A percentile compares a stretch with the other conserved stretches of the same genome.
phyloP scores from a whole-genome alignment of 148 eudicot genomes.

The Heliamphora exappendiculata region DNA sequence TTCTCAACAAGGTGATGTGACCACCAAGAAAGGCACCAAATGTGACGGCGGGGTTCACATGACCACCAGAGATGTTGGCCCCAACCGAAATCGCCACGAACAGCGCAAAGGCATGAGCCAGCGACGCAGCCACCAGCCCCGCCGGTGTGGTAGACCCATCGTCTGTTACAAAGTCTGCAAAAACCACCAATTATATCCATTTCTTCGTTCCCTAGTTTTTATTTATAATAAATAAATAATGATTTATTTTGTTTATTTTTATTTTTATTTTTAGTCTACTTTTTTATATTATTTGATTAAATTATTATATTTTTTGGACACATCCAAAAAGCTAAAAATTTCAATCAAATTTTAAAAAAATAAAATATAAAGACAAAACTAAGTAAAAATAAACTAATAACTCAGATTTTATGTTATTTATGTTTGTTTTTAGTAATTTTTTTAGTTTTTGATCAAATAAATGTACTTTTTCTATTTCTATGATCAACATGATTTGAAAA shows the following conservation, averaged over 20 bases:
- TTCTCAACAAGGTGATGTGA: conserved; percentile 43
- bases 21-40: conserved; percentile 78
- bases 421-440: too few relatives aligned
- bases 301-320: too few relatives aligned
- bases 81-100: conserved; percentile 70
- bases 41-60: conserved; percentile 74
- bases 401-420: too few relatives aligned
- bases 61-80: conserved; percentile 79
- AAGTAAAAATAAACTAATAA: too few relatives aligned
- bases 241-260: too few relatives aligned
- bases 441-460: not conserved
- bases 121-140: conserved; percentile 56
- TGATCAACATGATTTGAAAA: too few relatives aligned
- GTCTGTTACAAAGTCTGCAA: conserved; percentile 43
- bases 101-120: conserved; percentile 67
- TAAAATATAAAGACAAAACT: too few relatives aligned
- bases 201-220: not conserved
- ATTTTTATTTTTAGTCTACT: too few relatives aligned
- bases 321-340: too few relatives aligned
- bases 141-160: conserved; percentile 52
- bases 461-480: too few relatives aligned
- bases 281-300: too few relatives aligned
- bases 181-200: not conserved
- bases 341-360: too few relatives aligned
- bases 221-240: not conserved